Evolutionary conservation across 164 flowering plant genomes (phyloP).

Genomic region (Vitis riparia): DNA sequence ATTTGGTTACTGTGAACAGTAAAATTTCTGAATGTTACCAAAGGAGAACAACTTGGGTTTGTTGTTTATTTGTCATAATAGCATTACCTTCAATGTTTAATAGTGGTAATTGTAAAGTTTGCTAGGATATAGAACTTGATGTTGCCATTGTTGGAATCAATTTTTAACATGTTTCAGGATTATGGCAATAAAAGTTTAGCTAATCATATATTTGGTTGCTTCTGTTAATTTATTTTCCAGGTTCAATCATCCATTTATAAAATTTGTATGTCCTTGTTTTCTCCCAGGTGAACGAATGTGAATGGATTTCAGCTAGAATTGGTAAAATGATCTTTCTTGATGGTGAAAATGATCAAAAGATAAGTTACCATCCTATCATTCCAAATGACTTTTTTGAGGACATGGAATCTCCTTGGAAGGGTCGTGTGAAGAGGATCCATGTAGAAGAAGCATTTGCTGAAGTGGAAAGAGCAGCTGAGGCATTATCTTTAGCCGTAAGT

Average conservation of each 20-base stretch:
- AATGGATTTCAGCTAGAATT: constrained; percentile 55
- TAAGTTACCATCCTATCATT: constrained; percentile 46
- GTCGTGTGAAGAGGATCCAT: constrained; percentile 84
- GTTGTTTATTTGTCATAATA: too few species aligned
- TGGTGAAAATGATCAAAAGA: constrained; percentile 65
- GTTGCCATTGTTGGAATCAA: too few species aligned
- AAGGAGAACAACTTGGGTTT: too few species aligned
- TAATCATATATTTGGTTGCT: not conserved
- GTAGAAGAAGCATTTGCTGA: constrained; percentile 60
- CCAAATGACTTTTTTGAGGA: constrained; percentile 88
- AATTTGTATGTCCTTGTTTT: not conserved
- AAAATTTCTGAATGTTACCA: too few species aligned
- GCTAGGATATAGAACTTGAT: too few species aligned
- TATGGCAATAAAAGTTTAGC: not conserved
- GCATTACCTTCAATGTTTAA: too few species aligned
- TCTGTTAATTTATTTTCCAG: not conserved
- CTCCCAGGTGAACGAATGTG: constrained; percentile 70
- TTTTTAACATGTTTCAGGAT: too few species aligned
- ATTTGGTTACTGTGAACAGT: too few species aligned
- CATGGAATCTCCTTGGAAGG: constrained; percentile 92
- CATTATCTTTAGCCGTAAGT: constrained; percentile 74
- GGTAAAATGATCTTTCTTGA: constrained; percentile 69
- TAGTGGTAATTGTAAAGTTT: too few species aligned
- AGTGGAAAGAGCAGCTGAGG: constrained; percentile 78
- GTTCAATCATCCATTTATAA: not conserved